Evolutionary conservation across 805 yeast genomes (phyloP), one percentile per base, ranked within the genome.

Genomic region (Phaffomyces opuntiae): DNA sequence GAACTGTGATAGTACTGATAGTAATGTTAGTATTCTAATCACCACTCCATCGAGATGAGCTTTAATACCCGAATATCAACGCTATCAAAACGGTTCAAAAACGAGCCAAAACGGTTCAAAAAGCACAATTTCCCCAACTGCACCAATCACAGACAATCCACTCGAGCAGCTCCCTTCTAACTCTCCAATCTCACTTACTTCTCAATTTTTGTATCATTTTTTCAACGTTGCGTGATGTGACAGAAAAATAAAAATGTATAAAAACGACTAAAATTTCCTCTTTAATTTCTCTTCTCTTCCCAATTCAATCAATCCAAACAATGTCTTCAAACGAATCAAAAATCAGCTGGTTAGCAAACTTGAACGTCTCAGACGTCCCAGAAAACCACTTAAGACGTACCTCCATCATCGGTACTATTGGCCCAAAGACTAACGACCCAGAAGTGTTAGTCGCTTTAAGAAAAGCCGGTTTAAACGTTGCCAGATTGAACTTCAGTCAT

Each of bases 401-500:
- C 51, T 86, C 97, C 53, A 93, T 93, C 72, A 90, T 93, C 64
- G 97, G 98, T 68, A 93, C 99, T 59, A 93, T 93, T 70, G 99
- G 99, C 62, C 99, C 99, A 64, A 89, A 88, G 76, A 87, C 98
- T 72, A 93, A 93, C 81, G 69, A 74, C 60, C 90, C 83, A 56
- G 96, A 90, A 65, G 76, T 78, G 57, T 73, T 93, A 64, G 87
- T 82, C 61, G 78, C 80, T 67, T 79, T 93, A 65, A 85, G 99
- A 78, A 87, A 88, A 72, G 96, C 97, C 52, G 99, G 99, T 66
- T 78, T 93, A 60, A 93, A 91, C 81, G 87, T 93, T 66, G 98
- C 88, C 46, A 86, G 99, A 69, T 89, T 93, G 97, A 93, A 93
- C 83, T 93, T 93, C 76, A 87, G 96, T 56, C 99, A 93, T 76